Conservation (phyloP, 352 stramenopile genomes). For the Globisporangium parvum region DNA sequence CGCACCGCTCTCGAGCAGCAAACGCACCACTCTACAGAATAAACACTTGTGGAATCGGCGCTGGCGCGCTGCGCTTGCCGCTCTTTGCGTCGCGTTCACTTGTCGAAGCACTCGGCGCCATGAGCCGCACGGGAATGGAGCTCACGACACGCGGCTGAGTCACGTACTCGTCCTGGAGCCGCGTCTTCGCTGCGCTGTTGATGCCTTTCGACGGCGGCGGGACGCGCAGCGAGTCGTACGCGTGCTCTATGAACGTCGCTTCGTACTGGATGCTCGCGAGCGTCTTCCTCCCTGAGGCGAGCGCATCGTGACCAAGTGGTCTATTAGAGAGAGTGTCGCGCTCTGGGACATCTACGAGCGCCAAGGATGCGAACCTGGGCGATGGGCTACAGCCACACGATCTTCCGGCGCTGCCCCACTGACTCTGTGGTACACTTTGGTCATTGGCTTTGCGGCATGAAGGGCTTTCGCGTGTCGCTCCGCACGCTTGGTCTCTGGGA, state of each 20-base stretch:
- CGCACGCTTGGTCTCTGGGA: constrained; percentile 19
- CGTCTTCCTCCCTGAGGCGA: constrained; percentile 24
- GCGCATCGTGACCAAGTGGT: too few species aligned
- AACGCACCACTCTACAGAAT: constrained; percentile 31
- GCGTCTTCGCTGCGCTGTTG: constrained; percentile 30
- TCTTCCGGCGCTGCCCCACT: constrained; percentile 4
- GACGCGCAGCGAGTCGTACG: constrained; percentile 29
- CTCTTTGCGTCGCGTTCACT: constrained; percentile 12
- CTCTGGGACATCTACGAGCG: too few species aligned
- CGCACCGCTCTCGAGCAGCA: neutral
- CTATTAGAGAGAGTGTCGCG: constrained; percentile 3
- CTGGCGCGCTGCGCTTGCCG: constrained; percentile 37
- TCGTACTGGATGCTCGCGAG: constrained; percentile 65
- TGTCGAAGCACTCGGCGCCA: neutral
- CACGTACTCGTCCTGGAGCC: constrained; percentile 68
- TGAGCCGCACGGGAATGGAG: constrained; percentile 26
- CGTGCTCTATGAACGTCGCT: constrained; percentile 25
- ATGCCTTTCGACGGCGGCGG: constrained; percentile 41
- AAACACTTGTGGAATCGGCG: constrained; percentile 62
- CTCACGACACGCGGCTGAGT: constrained; percentile 53
- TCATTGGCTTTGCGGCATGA: constrained; percentile 39
- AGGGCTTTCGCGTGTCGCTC: constrained; percentile 15
- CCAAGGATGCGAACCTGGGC: neutral
- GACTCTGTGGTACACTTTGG: constrained; percentile 40
- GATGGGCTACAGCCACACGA: constrained; percentile 5